Percentiles rank a stretch among this genome's conserved stretches.
These are phyloP conservation scores for Clavariopsis aquatica DNA, from an alignment of 495 filamentous ascomycete genomes.

Conservation along the genomic window DNA sequence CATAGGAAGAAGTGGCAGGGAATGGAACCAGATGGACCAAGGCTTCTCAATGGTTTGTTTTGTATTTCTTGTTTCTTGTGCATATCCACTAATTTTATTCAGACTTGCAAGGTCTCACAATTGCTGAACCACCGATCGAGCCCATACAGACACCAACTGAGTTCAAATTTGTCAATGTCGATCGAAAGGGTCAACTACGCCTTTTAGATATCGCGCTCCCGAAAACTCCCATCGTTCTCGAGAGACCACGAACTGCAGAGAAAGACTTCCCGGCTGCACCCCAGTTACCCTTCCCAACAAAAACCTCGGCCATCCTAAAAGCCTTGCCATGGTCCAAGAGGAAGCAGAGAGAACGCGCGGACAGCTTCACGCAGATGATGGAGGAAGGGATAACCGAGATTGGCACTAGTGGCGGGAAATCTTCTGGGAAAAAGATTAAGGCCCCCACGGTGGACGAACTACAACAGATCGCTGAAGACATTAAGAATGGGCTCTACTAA, in stretches of 20 bases:
- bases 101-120: constrained; percentile 31
- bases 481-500: constrained; percentile 19
- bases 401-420: constrained; percentile 2
- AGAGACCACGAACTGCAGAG: neutral
- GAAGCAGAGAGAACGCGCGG: constrained; percentile 6
- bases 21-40: constrained; percentile 26
- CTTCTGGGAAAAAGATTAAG: neutral
- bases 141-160: constrained; percentile 25
- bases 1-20: constrained; percentile 29
- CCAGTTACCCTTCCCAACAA: neutral
- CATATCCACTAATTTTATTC: neutral
- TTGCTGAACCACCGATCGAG: constrained; percentile 18
- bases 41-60: constrained; percentile 23
- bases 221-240: constrained; percentile 21
- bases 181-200: constrained; percentile 8
- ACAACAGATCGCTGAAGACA: constrained; percentile 24
- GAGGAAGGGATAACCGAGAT: constrained; percentile 21
- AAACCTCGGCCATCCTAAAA: constrained; percentile 3
- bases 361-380: constrained; percentile 33
- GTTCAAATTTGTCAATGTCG: constrained; percentile 25
- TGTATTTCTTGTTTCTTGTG: neutral
- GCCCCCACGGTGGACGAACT: constrained; percentile 27
- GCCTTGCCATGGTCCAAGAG: constrained; percentile 7
- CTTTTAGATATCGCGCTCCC: constrained; percentile 13
- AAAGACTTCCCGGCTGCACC: neutral